Conservation (phyloP, 1,284 basidiomycete genomes). For the Mycena citricolor region DNA sequence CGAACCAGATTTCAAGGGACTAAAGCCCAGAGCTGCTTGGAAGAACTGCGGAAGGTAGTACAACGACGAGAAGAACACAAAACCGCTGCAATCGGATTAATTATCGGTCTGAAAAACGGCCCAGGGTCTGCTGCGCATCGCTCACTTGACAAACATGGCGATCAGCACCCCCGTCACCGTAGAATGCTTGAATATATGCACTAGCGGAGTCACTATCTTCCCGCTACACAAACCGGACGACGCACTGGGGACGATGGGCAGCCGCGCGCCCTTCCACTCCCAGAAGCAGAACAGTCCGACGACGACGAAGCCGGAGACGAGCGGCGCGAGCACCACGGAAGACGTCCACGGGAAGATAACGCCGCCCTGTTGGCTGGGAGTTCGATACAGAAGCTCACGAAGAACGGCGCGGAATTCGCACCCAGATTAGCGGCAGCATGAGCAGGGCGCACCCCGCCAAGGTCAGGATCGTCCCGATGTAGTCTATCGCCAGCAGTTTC, state of each 20-base stretch:
- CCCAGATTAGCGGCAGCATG: constrained; percentile 74
- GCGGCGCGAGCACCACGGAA: constrained; percentile 58
- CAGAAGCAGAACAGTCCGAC: constrained; percentile 63
- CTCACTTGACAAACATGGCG: constrained; percentile 67
- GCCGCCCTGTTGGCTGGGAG: constrained; percentile 48
- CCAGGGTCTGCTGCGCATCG: too few relatives aligned
- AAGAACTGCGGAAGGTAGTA: constrained; percentile 77
- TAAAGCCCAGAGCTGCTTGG: constrained; percentile 66
- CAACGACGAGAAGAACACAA: constrained; percentile 59
- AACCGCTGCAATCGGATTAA: constrained; percentile 38
- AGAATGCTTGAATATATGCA: constrained; percentile 71
- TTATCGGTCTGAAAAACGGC: neutral
- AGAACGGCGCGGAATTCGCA: constrained; percentile 32
- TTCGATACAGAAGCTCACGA: constrained; percentile 4
- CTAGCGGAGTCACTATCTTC: constrained; percentile 33
- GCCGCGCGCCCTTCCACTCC: constrained; percentile 68
- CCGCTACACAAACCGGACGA: constrained; percentile 13
- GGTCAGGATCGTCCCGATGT: constrained; percentile 58
- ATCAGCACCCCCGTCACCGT: constrained; percentile 72
- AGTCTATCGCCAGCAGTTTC: constrained; percentile 73
- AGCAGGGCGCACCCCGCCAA: constrained; percentile 63
- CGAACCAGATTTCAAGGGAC: constrained; percentile 48
- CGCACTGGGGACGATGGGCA: constrained; percentile 71
- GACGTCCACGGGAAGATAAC: constrained; percentile 70
- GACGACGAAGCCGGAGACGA: constrained; percentile 57